phyloP scores from a whole-genome alignment of 495 filamentous ascomycete genomes.

The Daldinia concentrica region DNA sequence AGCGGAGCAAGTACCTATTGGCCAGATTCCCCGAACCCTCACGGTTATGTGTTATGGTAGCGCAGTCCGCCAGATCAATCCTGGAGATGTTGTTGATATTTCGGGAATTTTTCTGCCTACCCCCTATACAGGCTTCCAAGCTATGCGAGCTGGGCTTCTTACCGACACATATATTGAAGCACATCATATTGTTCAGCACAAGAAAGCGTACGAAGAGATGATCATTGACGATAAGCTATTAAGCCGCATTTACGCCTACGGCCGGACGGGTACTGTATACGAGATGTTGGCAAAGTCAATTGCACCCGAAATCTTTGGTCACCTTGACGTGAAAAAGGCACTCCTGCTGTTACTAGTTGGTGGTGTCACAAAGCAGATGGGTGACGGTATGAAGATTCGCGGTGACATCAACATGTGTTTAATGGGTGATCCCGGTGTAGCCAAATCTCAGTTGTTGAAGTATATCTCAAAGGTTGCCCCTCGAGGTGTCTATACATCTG shows the following conservation, averaged over 20 bases:
- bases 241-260: conserved; percentile 81
- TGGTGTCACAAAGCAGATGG: conserved; percentile 96
- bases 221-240: conserved; percentile 76
- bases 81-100: conserved; percentile 92
- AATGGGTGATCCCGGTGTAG: conserved; percentile 99
- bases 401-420: conserved; percentile 98
- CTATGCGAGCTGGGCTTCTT: conserved; percentile 90
- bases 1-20: conserved; percentile 97
- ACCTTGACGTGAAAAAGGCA: conserved; percentile 97
- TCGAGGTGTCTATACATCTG: conserved; percentile 96
- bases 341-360: conserved; percentile 93
- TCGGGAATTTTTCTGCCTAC: conserved; percentile 96
- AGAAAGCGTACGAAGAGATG: conserved; percentile 94
- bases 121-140: conserved; percentile 97
- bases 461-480: conserved; percentile 99
- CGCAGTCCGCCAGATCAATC: conserved; percentile 84
- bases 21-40: conserved; percentile 91
- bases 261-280: conserved; percentile 87
- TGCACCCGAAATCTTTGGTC: conserved; percentile 95
- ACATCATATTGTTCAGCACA: conserved; percentile 92
- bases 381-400: conserved; percentile 97
- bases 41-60: conserved; percentile 90
- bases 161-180: conserved; percentile 98
- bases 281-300: conserved; percentile 95
- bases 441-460: conserved; percentile 96